Evolutionary conservation across 805 yeast genomes (phyloP).

Genomic region (Wickerhamomyces silvicola): DNA sequence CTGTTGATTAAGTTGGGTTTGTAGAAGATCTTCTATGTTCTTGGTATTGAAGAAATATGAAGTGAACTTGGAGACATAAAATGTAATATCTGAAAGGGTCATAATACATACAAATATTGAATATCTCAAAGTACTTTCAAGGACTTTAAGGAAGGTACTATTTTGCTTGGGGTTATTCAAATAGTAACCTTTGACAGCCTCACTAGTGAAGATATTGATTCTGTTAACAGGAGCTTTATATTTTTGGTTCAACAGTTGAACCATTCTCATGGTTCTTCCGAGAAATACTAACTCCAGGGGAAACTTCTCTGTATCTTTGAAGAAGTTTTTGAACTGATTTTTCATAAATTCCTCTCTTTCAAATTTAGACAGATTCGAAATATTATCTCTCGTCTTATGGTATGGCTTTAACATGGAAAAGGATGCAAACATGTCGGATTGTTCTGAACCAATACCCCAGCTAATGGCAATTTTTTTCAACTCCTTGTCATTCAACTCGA

Average conservation of each 20-base stretch:
- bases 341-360: constrained; percentile 37
- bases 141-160: constrained; percentile 1
- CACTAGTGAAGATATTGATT: constrained; percentile 52
- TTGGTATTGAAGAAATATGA: constrained; percentile 16
- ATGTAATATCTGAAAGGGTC: constrained; percentile 17
- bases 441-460: constrained; percentile 66
- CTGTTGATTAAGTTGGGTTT: constrained; percentile 14
- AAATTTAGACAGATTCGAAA: constrained; percentile 28
- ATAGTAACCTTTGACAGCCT: constrained; percentile 35
- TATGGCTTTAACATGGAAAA: constrained; percentile 46
- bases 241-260: constrained; percentile 60
- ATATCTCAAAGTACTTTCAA: constrained; percentile 13
- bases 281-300: constrained; percentile 63
- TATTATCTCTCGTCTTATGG: constrained; percentile 21
- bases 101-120: constrained; percentile 14
- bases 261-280: constrained; percentile 66
- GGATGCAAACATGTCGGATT: constrained; percentile 53
- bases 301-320: constrained; percentile 56
- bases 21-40: constrained; percentile 20
- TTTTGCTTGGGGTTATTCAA: constrained; percentile 10
- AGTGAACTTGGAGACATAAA: constrained; percentile 13
- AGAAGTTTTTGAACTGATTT: constrained; percentile 46
- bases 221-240: constrained; percentile 74
- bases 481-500: constrained; percentile 42
- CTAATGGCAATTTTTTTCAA: constrained; percentile 40